Evolutionary conservation across 2,329 filamentous ascomycete species (phyloP).

Genomic region (Colletotrichum sp.): DNA sequence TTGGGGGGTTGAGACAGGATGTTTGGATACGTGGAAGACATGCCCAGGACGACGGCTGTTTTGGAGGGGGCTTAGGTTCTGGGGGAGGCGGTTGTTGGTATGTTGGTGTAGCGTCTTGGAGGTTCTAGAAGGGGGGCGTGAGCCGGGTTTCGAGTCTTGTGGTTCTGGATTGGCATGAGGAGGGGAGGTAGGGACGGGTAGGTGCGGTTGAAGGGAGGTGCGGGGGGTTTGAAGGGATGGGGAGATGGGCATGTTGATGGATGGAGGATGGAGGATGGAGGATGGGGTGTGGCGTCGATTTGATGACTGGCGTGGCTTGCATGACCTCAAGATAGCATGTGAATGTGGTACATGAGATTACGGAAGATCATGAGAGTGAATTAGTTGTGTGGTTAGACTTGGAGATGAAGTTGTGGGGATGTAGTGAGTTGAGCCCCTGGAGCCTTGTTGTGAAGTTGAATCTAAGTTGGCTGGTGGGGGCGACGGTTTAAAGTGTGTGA

Average conservation of each 20-base stretch:
- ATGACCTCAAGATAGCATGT: background rate
- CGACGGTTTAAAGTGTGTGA: background rate
- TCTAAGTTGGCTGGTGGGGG: background rate
- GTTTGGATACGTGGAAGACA: background rate
- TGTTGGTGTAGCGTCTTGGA: background rate
- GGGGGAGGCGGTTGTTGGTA: background rate
- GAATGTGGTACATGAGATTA: background rate
- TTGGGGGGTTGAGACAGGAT: conserved; percentile 5
- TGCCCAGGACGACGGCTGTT: background rate
- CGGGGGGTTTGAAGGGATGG: background rate
- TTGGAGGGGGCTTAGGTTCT: background rate
- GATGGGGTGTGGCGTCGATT: background rate
- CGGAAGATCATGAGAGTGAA: background rate
- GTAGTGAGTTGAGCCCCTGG: background rate
- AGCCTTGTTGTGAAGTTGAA: background rate
- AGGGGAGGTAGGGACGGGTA: background rate
- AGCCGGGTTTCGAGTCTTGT: background rate
- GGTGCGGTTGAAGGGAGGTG: background rate
- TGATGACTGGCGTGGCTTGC: background rate
- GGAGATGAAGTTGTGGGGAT: background rate
- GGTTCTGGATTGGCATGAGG: background rate
- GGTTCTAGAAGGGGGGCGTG: background rate
- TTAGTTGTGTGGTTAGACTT: background rate
- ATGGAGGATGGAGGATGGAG: background rate
- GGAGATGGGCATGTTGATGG: background rate